Conservation (phyloP, 345 rosid species). For the Gossypium ekmanianum region DNA sequence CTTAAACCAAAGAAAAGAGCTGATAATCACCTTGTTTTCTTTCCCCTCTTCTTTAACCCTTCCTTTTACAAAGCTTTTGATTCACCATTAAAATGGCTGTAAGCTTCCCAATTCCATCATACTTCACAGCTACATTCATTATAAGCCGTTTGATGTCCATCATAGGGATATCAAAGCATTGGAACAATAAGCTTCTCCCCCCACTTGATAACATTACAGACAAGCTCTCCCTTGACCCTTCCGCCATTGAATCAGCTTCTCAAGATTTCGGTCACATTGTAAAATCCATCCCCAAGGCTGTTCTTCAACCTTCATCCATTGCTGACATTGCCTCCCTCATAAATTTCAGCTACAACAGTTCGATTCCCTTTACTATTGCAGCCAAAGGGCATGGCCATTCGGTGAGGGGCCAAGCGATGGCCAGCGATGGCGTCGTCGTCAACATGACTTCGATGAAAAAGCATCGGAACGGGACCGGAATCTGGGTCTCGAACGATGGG, state of each 20-base stretch:
- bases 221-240: slow-evolving; percentile 41
- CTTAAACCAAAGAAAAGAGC: background rate
- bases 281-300: slow-evolving; percentile 48
- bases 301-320: slow-evolving; percentile 56
- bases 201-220: slow-evolving; percentile 15
- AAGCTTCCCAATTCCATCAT: slow-evolving; percentile 23
- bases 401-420: slow-evolving; percentile 71
- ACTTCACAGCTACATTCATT: slow-evolving; percentile 28
- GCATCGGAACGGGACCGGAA: slow-evolving; percentile 23
- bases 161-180: slow-evolving; percentile 25
- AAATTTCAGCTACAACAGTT: slow-evolving; percentile 32
- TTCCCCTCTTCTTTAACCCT: background rate
- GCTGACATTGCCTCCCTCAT: slow-evolving; percentile 48
- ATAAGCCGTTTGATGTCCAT: slow-evolving; percentile 28
- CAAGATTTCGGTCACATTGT: slow-evolving; percentile 65
- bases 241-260: slow-evolving; percentile 44
- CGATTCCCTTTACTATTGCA: slow-evolving; percentile 48
- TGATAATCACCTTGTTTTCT: background rate
- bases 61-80: background rate
- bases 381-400: slow-evolving; percentile 88
- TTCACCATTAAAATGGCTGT: slow-evolving; percentile 27
- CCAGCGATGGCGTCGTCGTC: slow-evolving; percentile 56
- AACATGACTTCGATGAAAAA: slow-evolving; percentile 56
- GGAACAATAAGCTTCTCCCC: slow-evolving; percentile 19
- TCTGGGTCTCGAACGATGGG: slow-evolving; percentile 25